Conservation (phyloP, 192 early-diverging fungal genomes). For the Globomyces pollinis-pini region DNA sequence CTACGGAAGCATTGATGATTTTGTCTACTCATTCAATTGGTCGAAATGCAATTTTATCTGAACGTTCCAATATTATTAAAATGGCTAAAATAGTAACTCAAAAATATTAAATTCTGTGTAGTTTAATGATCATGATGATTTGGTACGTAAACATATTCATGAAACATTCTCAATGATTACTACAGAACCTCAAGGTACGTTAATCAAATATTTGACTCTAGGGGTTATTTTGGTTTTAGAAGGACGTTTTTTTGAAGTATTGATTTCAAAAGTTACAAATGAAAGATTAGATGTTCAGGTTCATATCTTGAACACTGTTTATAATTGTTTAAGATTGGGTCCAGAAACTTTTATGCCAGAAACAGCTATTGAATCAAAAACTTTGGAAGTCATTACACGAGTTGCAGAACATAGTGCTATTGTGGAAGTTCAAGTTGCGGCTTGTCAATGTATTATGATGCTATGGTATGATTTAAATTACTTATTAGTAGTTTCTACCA, state of each 20-base stretch:
- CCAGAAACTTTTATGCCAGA: slow-evolving; percentile 24
- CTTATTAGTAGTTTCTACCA: slow-evolving; percentile 31
- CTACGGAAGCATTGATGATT: slow-evolving; percentile 37
- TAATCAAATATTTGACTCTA: neutral
- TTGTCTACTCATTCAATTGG: slow-evolving; percentile 40
- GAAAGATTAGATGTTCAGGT: slow-evolving; percentile 39
- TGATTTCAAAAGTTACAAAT: neutral
- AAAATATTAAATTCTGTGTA: neutral
- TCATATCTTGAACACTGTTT: slow-evolving; percentile 35
- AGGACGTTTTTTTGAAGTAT: neutral
- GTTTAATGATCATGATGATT: slow-evolving; percentile 35
- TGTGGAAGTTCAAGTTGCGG: slow-evolving; percentile 32
- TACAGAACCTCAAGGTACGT: slow-evolving; percentile 19
- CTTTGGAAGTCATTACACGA: slow-evolving; percentile 38
- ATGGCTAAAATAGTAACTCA: slow-evolving; percentile 20
- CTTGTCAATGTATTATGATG: slow-evolving; percentile 40
- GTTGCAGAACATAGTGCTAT: slow-evolving; percentile 26
- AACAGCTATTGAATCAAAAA: slow-evolving; percentile 29
- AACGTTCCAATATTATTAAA: slow-evolving; percentile 10
- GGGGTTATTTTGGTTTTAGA: neutral
- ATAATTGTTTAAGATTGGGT: slow-evolving; percentile 41
- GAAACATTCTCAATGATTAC: slow-evolving; percentile 32
- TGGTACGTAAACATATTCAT: slow-evolving; percentile 33
- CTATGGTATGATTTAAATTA: slow-evolving; percentile 27
- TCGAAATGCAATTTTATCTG: slow-evolving; percentile 22